Base-by-base conservation (phyloP, 2,329 filamentous ascomycete species). In the Akanthomyces muscarius region DNA sequence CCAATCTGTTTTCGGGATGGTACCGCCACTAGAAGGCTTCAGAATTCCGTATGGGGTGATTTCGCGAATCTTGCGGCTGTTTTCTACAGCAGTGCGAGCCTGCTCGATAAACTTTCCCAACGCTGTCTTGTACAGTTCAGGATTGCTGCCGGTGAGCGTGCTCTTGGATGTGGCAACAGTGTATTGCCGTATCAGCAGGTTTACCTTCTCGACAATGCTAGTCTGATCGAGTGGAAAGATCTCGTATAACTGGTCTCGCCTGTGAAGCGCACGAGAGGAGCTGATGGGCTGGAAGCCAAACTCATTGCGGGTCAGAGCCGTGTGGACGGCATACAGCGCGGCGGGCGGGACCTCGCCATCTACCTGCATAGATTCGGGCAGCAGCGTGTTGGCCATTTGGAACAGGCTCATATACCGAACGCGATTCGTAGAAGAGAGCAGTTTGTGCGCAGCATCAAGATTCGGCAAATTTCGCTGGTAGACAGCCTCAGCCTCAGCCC, bases 241-340 rank as follows among this genome's bases (percentile, higher is more conserved):
- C 65, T 87, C 83, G 68, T 89, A 90, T 36, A 89, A 68, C 64
- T 82, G 81, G 8, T 83, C 73, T 74, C 82, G 69, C 75, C 86
- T 71, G 62, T 76, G 75, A 50, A 70, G 79, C 71, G 71, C 74
- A 74, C 81, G 73, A 74, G 81, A 72, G 66, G 82, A 69, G 74
- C 80, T 73, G 71, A 83, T 66, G 2, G 81, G 77, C 2, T 80
- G 79, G 70, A 92, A 90, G 25, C 69, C 84, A 60, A 86, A 79
- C 10, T 87, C 85, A 64, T 87, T 82, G 47, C 81, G 78, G 28
- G 81, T 72, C 8, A 94, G 71, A 10, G 87, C 83, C 62, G 84
- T 84, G 67, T 92, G 88, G 7, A 92, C 85, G 4, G 90, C 89
- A 69, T 91, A 90, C 5, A 92, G 74, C 10, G 82, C 80, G 33